Percentiles rank a stretch among this genome's conserved stretches.
Evolutionary conservation across 768 basidiomycete genomes (phyloP).

Genomic region (Leccinum aurantiacum): DNA sequence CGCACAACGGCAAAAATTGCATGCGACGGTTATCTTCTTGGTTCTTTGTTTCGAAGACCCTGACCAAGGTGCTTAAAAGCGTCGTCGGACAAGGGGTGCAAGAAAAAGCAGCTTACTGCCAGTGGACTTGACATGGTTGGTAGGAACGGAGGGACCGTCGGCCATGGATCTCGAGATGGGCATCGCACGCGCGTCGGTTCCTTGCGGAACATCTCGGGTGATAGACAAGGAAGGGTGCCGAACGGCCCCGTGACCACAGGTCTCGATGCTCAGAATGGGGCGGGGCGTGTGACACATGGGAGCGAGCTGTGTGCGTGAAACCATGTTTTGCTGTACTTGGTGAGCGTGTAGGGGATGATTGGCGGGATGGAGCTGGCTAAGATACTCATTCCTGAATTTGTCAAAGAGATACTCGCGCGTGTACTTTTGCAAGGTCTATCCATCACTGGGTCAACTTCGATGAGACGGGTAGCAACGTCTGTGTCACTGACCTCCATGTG

Average conservation of each 20-base stretch:
- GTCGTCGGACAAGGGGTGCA: conserved; percentile 7
- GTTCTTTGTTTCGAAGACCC: conserved; percentile 66
- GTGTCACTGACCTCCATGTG: conserved; percentile 74
- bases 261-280: conserved; percentile 63
- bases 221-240: conserved; percentile 47
- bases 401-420: conserved; percentile 81
- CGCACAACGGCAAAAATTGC: conserved; percentile 90
- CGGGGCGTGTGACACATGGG: conserved; percentile 42
- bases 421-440: conserved; percentile 81
- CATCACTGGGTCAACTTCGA: conserved; percentile 21
- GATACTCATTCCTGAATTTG: conserved; percentile 66
- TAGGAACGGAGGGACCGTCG: conserved; percentile 34
- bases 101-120: conserved; percentile 36
- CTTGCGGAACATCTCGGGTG: conserved; percentile 48
- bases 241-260: conserved; percentile 43
- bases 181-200: conserved; percentile 43
- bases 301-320: conserved; percentile 32
- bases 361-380: conserved; percentile 50
- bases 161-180: conserved; percentile 40
- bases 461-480: conserved; percentile 10
- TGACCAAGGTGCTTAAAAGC: conserved; percentile 28
- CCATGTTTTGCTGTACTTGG: conserved; percentile 41
- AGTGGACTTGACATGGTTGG: conserved; percentile 33
- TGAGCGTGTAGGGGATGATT: conserved; percentile 44
- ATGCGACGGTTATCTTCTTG: conserved; percentile 87